Conservation (phyloP, 176 grass and related monocot genomes). For the Musa schizocarpa region DNA sequence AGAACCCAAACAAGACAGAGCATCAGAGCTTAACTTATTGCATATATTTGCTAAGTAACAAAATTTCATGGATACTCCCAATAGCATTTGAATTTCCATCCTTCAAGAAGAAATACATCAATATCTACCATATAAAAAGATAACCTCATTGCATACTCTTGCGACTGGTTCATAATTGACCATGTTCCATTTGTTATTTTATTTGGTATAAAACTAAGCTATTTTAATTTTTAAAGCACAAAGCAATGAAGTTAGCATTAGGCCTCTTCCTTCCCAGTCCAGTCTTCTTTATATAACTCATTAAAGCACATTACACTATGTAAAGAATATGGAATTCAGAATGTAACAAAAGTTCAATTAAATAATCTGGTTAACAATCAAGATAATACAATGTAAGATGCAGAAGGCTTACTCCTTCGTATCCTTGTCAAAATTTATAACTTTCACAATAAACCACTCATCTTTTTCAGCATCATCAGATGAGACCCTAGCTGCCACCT, state of each 20-base stretch:
- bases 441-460: constrained; percentile 93
- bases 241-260: not conserved
- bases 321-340: not conserved
- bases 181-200: not conserved
- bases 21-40: not conserved
- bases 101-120: not conserved
- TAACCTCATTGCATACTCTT: not conserved
- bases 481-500: constrained; percentile 90
- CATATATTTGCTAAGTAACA: not conserved
- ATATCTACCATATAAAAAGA: not conserved
- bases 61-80: not conserved
- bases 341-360: not conserved
- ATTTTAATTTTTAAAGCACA: constrained; percentile 1
- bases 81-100: not conserved
- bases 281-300: not conserved
- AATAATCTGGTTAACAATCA: not conserved
- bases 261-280: not conserved
- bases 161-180: not conserved
- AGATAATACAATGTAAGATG: not conserved
- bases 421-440: constrained; percentile 91
- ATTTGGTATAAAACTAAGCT: not conserved
- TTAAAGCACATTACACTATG: not conserved
- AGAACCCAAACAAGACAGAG: not conserved
- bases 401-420: constrained; percentile 68
- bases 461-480: constrained; percentile 82